Evolutionary conservation across 805 yeast genomes (phyloP).

Genomic region (Suhomyces canberraensis): DNA sequence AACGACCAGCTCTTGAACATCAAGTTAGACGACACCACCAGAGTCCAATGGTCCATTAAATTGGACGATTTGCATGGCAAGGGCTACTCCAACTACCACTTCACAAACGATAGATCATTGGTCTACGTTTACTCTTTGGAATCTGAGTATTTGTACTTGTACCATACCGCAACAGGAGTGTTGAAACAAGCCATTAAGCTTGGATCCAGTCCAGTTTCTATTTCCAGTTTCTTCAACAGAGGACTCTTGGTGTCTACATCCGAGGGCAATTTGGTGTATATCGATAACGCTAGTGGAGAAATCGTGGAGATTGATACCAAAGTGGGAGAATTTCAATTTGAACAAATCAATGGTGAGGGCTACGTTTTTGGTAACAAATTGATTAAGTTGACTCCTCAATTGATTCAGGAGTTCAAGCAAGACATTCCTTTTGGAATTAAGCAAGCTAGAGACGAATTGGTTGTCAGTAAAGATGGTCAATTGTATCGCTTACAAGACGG

Average conservation of each 20-base stretch:
- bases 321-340: neutral
- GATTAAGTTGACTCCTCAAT: constrained; percentile 7
- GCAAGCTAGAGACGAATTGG: constrained; percentile 10
- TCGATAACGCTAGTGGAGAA: constrained; percentile 2
- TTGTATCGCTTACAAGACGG: constrained; percentile 6
- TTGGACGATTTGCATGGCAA: constrained; percentile 10
- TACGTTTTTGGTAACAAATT: constrained; percentile 11
- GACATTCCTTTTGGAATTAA: constrained; percentile 5
- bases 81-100: constrained; percentile 6
- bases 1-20: constrained; percentile 14
- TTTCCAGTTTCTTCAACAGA: constrained; percentile 10
- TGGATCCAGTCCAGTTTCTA: constrained; percentile 8
- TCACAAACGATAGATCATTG: constrained; percentile 6
- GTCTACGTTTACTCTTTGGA: constrained; percentile 14
- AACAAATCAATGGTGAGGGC: constrained; percentile 12
- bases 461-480: constrained; percentile 6
- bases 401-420: neutral
- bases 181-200: constrained; percentile 7
- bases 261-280: constrained; percentile 11
- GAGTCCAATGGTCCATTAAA: constrained; percentile 17
- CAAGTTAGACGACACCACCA: constrained; percentile 2
- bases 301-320: neutral
- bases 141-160: constrained; percentile 9
- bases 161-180: constrained; percentile 13
- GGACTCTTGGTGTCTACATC: constrained; percentile 13